phyloP scores from a whole-genome alignment of 352 stramenopile genomes.

The Globisporangium echinulatum region DNA sequence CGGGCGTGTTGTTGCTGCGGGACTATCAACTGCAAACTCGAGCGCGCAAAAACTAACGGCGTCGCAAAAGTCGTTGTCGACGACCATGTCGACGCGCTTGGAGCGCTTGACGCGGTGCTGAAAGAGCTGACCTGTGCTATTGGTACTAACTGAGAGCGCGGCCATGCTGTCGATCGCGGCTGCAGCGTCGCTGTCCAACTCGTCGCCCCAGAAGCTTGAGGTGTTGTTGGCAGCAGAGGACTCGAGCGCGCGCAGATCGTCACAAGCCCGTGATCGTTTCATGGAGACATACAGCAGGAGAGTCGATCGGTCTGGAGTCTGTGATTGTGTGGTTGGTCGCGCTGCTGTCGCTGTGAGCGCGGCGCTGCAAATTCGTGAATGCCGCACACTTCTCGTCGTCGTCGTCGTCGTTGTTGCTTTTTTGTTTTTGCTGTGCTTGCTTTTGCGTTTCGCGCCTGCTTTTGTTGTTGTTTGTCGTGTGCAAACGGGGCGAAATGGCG shows the following conservation, averaged over 20 bases:
- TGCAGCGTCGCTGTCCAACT: background rate
- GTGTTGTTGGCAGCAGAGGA: conserved; percentile 10
- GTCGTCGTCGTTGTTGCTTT: no score
- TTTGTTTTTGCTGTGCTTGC: no score
- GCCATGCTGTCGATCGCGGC: background rate
- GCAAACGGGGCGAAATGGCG: no score
- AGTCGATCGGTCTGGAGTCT: background rate
- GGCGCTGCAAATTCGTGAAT: conserved; percentile 10
- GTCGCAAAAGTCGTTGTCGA: conserved; percentile 8
- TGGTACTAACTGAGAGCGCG: background rate
- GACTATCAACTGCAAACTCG: background rate
- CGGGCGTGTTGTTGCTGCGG: background rate
- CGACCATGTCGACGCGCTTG: conserved; percentile 9
- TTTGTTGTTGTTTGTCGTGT: no score
- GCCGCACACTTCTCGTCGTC: background rate
- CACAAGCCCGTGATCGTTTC: conserved; percentile 67
- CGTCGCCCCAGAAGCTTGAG: background rate
- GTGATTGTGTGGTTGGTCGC: background rate
- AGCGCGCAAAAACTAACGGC: background rate
- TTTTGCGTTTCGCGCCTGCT: no score
- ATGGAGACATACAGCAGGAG: conserved; percentile 19
- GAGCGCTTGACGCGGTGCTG: conserved; percentile 10
- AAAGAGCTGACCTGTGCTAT: conserved; percentile 4
- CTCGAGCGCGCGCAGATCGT: conserved; percentile 57
- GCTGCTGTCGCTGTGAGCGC: conserved; percentile 8